A percentile compares a stretch with the other conserved stretches of the same genome.
These are phyloP conservation scores for Nissolia schottii DNA, from an alignment of 306 rosid genomes.

Conservation along the genomic window DNA sequence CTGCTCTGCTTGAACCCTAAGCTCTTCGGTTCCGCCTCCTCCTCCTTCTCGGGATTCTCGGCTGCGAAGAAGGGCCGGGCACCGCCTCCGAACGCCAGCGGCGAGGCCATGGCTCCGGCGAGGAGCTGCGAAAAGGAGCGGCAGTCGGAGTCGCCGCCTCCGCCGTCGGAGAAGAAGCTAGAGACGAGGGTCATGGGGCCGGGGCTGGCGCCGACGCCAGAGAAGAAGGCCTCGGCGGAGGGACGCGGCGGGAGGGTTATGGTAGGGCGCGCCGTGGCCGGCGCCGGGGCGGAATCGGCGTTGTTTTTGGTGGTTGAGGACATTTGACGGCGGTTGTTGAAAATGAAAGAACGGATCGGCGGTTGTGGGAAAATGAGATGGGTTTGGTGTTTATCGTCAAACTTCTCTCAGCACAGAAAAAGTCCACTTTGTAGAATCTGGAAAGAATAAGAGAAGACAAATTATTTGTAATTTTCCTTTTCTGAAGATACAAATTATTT, in stretches of 20 bases:
- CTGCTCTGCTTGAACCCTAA: slow-evolving; percentile 77
- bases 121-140: slow-evolving; percentile 92
- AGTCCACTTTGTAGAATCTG: not conserved
- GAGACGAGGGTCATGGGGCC: slow-evolving; percentile 99
- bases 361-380: not conserved
- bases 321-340: not conserved
- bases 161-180: slow-evolving; percentile 59
- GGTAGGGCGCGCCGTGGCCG: slow-evolving; percentile 49
- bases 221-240: slow-evolving; percentile 69
- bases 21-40: slow-evolving; percentile 38
- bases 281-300: slow-evolving; percentile 42
- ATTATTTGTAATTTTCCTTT: too few relatives aligned
- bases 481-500: too few relatives aligned
- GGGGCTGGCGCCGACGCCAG: slow-evolving; percentile 62
- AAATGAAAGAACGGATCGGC: not conserved
- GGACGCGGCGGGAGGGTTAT: slow-evolving; percentile 88
- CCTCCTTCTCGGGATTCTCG: slow-evolving; percentile 15
- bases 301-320: slow-evolving; percentile 28
- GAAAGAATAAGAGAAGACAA: too few relatives aligned
- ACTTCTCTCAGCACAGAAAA: slow-evolving; percentile 4
- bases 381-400: not conserved
- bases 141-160: slow-evolving; percentile 42
- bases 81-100: slow-evolving; percentile 44
- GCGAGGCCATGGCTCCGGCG: slow-evolving; percentile 98
- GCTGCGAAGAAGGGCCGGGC: not conserved